Evolutionary conservation across 1,139 yeast species (phyloP).

Genomic region (Meyerozyma sp.): DNA sequence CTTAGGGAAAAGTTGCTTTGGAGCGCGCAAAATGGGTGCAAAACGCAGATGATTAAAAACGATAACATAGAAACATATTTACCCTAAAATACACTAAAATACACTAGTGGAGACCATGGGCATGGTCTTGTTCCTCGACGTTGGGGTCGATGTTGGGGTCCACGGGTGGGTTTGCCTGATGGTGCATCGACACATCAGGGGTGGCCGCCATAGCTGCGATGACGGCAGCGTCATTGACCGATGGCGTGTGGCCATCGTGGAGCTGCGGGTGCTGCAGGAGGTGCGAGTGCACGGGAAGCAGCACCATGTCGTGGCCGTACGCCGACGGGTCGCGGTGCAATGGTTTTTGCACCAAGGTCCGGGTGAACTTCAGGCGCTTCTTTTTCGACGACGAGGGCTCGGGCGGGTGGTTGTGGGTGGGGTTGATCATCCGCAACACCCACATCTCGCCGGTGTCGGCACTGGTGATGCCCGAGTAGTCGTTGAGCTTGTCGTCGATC

Average conservation of each 20-base stretch:
- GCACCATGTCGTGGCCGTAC: slow-evolving; percentile 9
- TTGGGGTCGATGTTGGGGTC: slow-evolving; percentile 42
- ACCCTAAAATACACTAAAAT: slow-evolving; percentile 1
- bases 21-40: slow-evolving; percentile 1
- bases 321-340: slow-evolving; percentile 23
- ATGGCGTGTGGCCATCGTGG: slow-evolving; percentile 26
- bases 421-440: slow-evolving; percentile 47
- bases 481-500: slow-evolving; percentile 23
- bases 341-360: slow-evolving; percentile 45
- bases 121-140: slow-evolving; percentile 43
- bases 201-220: slow-evolving; percentile 42
- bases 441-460: slow-evolving; percentile 29
- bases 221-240: slow-evolving; percentile 41
- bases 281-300: slow-evolving; percentile 15
- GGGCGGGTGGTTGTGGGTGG: slow-evolving; percentile 43
- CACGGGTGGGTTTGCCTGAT: slow-evolving; percentile 23
- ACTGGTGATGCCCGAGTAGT: slow-evolving; percentile 4
- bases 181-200: slow-evolving; percentile 20
- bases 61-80: not conserved
- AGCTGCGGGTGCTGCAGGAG: slow-evolving; percentile 16
- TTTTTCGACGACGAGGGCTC: slow-evolving; percentile 34
- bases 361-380: slow-evolving; percentile 34
- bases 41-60: not conserved
- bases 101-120: slow-evolving; percentile 15
- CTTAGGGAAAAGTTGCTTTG: not conserved